Conservation (phyloP, 2,329 filamentous ascomycete species). For the Myrmaecium sp. region DNA sequence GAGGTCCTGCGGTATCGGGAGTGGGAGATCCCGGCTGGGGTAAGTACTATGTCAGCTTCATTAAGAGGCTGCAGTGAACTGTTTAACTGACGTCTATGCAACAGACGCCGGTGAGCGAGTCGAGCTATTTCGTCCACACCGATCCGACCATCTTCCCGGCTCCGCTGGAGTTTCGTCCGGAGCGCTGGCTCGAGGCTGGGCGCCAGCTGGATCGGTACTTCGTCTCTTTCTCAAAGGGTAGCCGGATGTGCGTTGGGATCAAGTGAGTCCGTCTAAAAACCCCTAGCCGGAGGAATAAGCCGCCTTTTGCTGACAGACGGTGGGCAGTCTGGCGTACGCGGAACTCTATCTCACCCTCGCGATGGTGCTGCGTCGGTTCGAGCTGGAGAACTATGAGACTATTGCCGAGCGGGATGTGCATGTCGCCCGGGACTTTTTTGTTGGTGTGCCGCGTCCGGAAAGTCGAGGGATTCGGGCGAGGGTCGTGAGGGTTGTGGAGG, state of each 20-base stretch:
- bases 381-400: conserved; percentile 6
- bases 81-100: no score
- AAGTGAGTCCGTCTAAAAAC: conserved; percentile 16
- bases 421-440: no score
- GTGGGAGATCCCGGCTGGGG: no score
- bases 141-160: conserved; percentile 17
- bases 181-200: conserved; percentile 14
- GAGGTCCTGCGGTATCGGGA: no score
- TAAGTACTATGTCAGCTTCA: no score
- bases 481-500: no score
- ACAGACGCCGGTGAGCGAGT: conserved; percentile 5
- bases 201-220: conserved; percentile 11
- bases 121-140: conserved; percentile 10
- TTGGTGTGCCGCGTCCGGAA: no score
- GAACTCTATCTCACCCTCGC: conserved; percentile 8
- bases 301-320: no score
- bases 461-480: no score
- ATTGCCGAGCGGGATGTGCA: no score
- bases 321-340: conserved; percentile 6
- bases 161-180: conserved; percentile 12
- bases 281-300: no score
- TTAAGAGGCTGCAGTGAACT: no score
- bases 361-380: conserved; percentile 4
- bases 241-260: conserved; percentile 15
- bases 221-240: conserved; percentile 16